Evolutionary conservation across 1,284 basidiomycete species (phyloP).

Genomic region (Fomes fomentarius): DNA sequence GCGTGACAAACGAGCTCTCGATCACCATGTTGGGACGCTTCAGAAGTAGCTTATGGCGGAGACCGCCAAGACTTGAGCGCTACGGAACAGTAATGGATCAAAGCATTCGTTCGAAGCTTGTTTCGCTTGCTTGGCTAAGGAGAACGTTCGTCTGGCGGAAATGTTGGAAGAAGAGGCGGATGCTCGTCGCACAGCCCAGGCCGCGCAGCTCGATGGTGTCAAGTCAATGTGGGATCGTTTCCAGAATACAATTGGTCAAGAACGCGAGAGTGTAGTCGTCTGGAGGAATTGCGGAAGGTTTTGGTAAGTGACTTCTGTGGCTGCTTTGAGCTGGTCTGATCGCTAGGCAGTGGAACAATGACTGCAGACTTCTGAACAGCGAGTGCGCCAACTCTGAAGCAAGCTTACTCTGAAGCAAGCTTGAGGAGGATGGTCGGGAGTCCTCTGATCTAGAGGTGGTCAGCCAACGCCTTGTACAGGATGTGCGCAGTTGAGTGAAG

Average conservation of each 20-base stretch:
- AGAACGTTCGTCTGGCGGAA: conserved; percentile 59
- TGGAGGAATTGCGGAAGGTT: conserved; percentile 76
- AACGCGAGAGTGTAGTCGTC: conserved; percentile 63
- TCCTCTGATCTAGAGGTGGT: conserved; percentile 68
- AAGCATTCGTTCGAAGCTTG: conserved; percentile 66
- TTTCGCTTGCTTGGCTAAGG: conserved; percentile 56
- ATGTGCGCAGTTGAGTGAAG: conserved; percentile 77
- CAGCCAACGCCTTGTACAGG: conserved; percentile 67
- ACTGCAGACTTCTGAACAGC: conserved; percentile 54
- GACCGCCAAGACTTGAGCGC: conserved; percentile 62
- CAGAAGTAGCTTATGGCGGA: conserved; percentile 75
- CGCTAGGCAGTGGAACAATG: conserved; percentile 58
- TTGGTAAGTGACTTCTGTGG: conserved; percentile 49
- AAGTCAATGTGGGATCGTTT: conserved; percentile 74
- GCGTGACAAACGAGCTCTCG: conserved; percentile 76
- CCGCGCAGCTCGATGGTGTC: conserved; percentile 64
- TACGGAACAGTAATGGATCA: conserved; percentile 68
- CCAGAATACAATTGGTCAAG: conserved; percentile 61
- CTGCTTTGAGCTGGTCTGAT: no score
- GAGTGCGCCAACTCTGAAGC: conserved; percentile 64
- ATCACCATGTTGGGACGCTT: conserved; percentile 70
- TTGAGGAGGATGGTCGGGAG: conserved; percentile 71
- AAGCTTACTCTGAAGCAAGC: no score
- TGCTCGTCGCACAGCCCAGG: conserved; percentile 60
- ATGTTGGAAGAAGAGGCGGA: conserved; percentile 68